Conservation (phyloP, 2,329 filamentous ascomycete species). For the Pseudocercospora fijiensis region DNA sequence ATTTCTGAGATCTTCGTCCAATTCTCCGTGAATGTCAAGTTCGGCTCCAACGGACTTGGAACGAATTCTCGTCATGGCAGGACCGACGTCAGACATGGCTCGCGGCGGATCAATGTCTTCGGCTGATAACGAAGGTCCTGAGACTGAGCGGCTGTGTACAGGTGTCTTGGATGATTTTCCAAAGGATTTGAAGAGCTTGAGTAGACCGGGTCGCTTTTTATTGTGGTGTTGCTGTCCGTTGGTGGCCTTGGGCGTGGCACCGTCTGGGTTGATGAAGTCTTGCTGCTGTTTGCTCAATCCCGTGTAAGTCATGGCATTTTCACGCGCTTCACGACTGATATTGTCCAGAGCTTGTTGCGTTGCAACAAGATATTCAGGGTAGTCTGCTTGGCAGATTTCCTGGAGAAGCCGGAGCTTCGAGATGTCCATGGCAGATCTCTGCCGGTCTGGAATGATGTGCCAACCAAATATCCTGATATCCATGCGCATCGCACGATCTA, state of each 20-base stretch:
- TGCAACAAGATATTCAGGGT: conserved; percentile 47
- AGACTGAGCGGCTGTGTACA: conserved; percentile 15
- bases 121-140: conserved; percentile 14
- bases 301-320: conserved; percentile 21
- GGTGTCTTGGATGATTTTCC: conserved; percentile 20
- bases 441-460: conserved; percentile 43
- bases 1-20: conserved; percentile 19
- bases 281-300: conserved; percentile 17
- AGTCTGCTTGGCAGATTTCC: conserved; percentile 45
- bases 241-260: conserved; percentile 4
- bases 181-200: conserved; percentile 33
- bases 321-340: conserved; percentile 38
- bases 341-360: conserved; percentile 46
- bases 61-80: conserved; percentile 19
- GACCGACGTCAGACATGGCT: conserved; percentile 34
- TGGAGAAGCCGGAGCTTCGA: conserved; percentile 47
- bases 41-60: conserved; percentile 27
- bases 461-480: conserved; percentile 51
- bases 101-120: conserved; percentile 29
- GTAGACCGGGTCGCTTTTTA: conserved; percentile 32
- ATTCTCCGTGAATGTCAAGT: conserved; percentile 9
- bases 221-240: conserved; percentile 15
- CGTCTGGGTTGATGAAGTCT: conserved; percentile 1
- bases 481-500: conserved; percentile 46
- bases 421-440: conserved; percentile 38